Conservation (phyloP, 2,329 filamentous ascomycete species). For the Epichloe brachyelytri region DNA sequence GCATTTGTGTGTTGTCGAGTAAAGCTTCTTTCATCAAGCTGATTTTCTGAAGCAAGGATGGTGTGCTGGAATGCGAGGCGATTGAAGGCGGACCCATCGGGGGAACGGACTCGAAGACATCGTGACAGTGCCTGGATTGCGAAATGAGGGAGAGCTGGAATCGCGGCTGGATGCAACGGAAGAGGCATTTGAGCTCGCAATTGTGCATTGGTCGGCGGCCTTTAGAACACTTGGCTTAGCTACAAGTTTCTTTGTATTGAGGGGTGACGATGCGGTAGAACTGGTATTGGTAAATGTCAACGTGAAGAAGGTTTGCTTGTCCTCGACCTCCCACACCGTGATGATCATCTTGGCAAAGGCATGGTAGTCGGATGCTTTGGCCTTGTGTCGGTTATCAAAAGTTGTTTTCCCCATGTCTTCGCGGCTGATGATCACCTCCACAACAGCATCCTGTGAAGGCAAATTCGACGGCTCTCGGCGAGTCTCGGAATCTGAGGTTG, state of each 20-base stretch:
- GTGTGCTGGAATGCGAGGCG: slow-evolving; percentile 39
- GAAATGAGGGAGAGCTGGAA: slow-evolving; percentile 32
- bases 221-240: slow-evolving; percentile 29
- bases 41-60: slow-evolving; percentile 60
- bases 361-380: slow-evolving; percentile 25
- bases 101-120: slow-evolving; percentile 50
- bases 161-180: slow-evolving; percentile 35
- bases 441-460: slow-evolving; percentile 44
- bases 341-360: slow-evolving; percentile 63
- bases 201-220: slow-evolving; percentile 32
- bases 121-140: slow-evolving; percentile 38
- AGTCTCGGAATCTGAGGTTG: slow-evolving; percentile 20
- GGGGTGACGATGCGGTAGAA: slow-evolving; percentile 20
- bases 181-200: slow-evolving; percentile 30
- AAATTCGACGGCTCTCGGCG: slow-evolving; percentile 11
- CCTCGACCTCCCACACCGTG: slow-evolving; percentile 57
- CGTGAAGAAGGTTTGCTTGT: slow-evolving; percentile 56
- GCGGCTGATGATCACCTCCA: slow-evolving; percentile 54
- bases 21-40: slow-evolving; percentile 65
- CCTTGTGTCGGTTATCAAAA: slow-evolving; percentile 20
- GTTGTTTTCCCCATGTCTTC: slow-evolving; percentile 28
- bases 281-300: slow-evolving; percentile 58
- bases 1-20: slow-evolving; percentile 60
- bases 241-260: slow-evolving; percentile 23
- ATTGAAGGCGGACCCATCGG: slow-evolving; percentile 52